Percentiles rank a stretch among this genome's conserved stretches.
Conservation (phyloP, 805 yeast species). For the Saturnispora hagleri region DNA sequence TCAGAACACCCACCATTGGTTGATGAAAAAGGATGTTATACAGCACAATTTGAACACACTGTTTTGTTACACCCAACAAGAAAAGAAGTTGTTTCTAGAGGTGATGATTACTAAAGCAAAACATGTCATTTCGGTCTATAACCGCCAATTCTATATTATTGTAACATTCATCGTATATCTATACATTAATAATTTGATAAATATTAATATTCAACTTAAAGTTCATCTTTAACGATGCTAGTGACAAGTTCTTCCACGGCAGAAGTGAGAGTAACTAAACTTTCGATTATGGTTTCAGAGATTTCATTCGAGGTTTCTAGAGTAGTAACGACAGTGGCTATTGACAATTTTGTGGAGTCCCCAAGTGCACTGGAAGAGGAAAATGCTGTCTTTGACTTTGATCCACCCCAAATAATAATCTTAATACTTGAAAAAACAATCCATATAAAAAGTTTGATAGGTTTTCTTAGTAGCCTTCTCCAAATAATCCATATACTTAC, state of each 20-base stretch:
- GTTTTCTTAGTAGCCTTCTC: conserved; percentile 38
- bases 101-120: conserved; percentile 70
- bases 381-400: background rate
- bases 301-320: background rate
- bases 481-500: conserved; percentile 43
- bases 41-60: conserved; percentile 97
- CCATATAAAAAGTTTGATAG: conserved; percentile 39
- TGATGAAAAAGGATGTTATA: conserved; percentile 76
- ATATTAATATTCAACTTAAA: background rate
- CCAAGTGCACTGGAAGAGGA: background rate
- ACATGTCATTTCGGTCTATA: background rate
- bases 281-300: background rate
- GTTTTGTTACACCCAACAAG: conserved; percentile 79
- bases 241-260: background rate
- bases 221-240: conserved; percentile 9
- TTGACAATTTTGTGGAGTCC: background rate
- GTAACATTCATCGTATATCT: background rate
- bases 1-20: conserved; percentile 90
- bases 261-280: background rate
- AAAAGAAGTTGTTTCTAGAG: conserved; percentile 91
- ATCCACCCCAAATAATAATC: conserved; percentile 8
- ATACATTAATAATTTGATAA: background rate
- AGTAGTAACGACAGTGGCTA: background rate
- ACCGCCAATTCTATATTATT: background rate
- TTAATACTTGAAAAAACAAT: conserved; percentile 24